phyloP scores from a whole-genome alignment of 176 grass and related monocot genomes.

The Carex littledalei region DNA sequence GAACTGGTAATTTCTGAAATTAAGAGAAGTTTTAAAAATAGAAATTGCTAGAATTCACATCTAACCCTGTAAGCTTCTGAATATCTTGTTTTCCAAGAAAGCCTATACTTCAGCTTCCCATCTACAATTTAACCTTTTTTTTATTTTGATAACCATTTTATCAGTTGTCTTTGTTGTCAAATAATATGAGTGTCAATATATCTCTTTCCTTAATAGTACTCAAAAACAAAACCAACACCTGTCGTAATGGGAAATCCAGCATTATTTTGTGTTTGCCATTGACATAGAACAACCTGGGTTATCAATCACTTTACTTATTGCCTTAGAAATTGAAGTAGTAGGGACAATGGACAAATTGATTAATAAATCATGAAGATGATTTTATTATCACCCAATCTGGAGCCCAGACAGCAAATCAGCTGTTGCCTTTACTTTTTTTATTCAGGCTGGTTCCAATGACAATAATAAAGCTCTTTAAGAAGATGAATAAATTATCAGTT shows the following conservation, averaged over 20 bases:
- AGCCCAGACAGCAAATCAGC: background rate
- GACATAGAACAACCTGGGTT: background rate
- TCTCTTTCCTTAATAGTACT: background rate
- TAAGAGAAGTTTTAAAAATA: background rate
- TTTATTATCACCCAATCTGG: background rate
- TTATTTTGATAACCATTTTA: background rate
- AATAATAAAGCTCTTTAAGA: background rate
- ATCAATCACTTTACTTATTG: background rate
- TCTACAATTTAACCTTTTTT: background rate
- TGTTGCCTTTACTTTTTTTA: background rate
- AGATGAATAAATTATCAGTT: background rate
- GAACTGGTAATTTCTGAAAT: slow-evolving; percentile 47
- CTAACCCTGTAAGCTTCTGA: background rate
- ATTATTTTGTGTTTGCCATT: background rate
- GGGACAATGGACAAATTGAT: background rate
- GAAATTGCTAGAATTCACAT: background rate
- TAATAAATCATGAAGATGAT: background rate
- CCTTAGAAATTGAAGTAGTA: background rate
- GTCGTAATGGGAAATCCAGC: background rate
- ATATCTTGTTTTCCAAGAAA: background rate
- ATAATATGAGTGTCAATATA: background rate
- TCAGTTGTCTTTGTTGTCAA: background rate
- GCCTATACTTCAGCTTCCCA: background rate
- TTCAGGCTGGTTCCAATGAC: background rate
- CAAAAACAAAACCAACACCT: background rate